Conservation (phyloP, 2,329 filamentous ascomycete species). For the Monosporascus cannonballus region DNA sequence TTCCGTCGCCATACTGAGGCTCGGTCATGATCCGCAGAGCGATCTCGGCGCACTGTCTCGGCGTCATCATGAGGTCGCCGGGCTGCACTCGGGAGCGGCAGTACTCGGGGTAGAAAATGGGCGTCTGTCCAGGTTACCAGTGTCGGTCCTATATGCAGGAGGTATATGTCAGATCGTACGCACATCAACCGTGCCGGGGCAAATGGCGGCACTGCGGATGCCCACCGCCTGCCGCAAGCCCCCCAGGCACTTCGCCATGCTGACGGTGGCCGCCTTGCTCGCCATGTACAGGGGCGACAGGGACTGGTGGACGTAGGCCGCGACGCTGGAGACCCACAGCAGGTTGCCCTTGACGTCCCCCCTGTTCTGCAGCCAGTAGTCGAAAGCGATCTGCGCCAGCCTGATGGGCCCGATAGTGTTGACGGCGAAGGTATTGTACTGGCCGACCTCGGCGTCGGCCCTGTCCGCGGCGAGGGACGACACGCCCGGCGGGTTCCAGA, state of each 20-base stretch:
- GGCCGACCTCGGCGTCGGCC: constrained; percentile 8
- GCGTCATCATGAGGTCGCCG: too few species aligned
- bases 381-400: constrained; percentile 18
- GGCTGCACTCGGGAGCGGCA: too few species aligned
- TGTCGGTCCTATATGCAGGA: too few species aligned
- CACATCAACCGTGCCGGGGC: too few species aligned
- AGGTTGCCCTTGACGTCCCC: constrained; percentile 16
- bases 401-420: constrained; percentile 17
- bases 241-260: background rate
- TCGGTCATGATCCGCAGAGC: constrained; percentile 12
- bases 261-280: constrained; percentile 22
- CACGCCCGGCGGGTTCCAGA: constrained; percentile 17
- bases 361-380: constrained; percentile 23
- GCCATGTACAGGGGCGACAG: constrained; percentile 25
- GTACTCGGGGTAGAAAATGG: too few species aligned
- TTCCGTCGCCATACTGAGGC: too few species aligned
- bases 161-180: too few species aligned
- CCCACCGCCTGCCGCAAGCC: too few species aligned
- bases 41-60: too few species aligned
- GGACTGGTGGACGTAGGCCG: constrained; percentile 22
- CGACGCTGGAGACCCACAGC: constrained; percentile 22
- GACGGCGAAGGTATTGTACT: constrained; percentile 15
- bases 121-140: too few species aligned
- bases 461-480: constrained; percentile 11
- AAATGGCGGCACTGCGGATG: too few species aligned